Base-by-base conservation (phyloP, 192 early-diverging fungal genomes). In the Mortierella antarctica region DNA sequence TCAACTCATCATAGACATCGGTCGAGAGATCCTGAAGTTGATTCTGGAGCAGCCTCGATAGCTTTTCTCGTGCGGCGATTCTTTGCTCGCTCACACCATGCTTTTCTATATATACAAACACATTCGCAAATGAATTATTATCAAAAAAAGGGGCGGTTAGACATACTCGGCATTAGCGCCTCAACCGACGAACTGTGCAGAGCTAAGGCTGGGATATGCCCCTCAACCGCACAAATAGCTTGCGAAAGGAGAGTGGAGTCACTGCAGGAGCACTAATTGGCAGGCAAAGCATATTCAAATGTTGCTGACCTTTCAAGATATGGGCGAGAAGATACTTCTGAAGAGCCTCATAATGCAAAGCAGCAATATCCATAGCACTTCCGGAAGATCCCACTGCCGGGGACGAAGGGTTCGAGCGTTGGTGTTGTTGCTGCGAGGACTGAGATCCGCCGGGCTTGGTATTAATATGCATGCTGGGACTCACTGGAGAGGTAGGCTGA, bases 1-100 rank as follows among this genome's bases (percentile, higher is more conserved):
- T 90, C 78, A 97, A 87, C 78, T 99, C 97, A 83, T 99, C 97
- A 83, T 93, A 96, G 10, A 99, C 96, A 84, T 99, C 96, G 4
- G 93, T 96, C 41, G 93, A 89, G n/a, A 99, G 89, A 80, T 98
- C 97, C 72, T 94, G 90, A 84, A 98, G 96, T 81, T 99, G 97
- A 65, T 89, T 88, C 54, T 91, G 88, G 47, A 91, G 87, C 23
- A 97, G 85, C 52, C 91, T 86, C 13, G 88, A 88, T 12, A 99
- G 85, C 79, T 98, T 98, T 50, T 95, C 91, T 62, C 91, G 70
- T 9, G 91, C 89, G 40, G 75, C 76, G 41, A 73, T 71, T 57
- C 91, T 71, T 70, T 84, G 83, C 46, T 76, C 74, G 45, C 83
- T 79, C 62, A 71, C 80, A 53, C 71, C 75, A 41, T 71, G 63